Evolutionary conservation across 345 rosid species (phyloP).

Genomic region (Excoecaria cochinchinensis): DNA sequence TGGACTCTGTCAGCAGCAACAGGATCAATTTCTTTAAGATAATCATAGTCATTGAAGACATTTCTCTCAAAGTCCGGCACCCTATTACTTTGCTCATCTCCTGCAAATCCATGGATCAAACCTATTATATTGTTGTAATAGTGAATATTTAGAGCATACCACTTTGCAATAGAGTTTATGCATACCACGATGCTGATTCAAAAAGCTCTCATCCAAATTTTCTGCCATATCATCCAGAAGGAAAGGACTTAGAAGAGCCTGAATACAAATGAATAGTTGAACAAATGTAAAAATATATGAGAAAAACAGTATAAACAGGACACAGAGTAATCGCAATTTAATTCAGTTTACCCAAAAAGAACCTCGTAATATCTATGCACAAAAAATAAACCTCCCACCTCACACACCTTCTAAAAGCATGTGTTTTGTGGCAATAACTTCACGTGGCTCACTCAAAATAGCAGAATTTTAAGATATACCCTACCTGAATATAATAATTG

Average conservation of each 20-base stretch:
- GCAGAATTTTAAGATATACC: background rate
- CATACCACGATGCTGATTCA: slow-evolving; percentile 48
- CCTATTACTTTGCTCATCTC: slow-evolving; percentile 33
- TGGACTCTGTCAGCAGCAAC: slow-evolving; percentile 87
- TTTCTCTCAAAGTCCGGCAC: slow-evolving; percentile 33
- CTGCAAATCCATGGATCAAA: slow-evolving; percentile 22
- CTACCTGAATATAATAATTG: slow-evolving; percentile 89
- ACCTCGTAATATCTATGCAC: background rate
- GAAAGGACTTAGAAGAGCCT: slow-evolving; percentile 87
- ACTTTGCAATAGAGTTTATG: background rate
- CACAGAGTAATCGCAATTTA: background rate
- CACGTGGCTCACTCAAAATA: background rate
- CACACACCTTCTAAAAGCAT: no score
- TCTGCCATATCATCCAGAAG: slow-evolving; percentile 66
- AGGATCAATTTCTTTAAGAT: slow-evolving; percentile 78
- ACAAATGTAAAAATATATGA: background rate
- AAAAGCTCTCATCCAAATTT: slow-evolving; percentile 33
- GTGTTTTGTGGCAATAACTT: background rate
- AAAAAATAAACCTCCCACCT: background rate
- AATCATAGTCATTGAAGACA: slow-evolving; percentile 46
- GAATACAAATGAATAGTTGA: slow-evolving; percentile 8
- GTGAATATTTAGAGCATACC: slow-evolving; percentile 1
- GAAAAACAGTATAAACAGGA: slow-evolving; percentile 3
- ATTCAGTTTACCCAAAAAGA: background rate
- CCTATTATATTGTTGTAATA: background rate